Base-by-base conservation (phyloP, 805 yeast species). In the Myxozyma nipponensis region DNA sequence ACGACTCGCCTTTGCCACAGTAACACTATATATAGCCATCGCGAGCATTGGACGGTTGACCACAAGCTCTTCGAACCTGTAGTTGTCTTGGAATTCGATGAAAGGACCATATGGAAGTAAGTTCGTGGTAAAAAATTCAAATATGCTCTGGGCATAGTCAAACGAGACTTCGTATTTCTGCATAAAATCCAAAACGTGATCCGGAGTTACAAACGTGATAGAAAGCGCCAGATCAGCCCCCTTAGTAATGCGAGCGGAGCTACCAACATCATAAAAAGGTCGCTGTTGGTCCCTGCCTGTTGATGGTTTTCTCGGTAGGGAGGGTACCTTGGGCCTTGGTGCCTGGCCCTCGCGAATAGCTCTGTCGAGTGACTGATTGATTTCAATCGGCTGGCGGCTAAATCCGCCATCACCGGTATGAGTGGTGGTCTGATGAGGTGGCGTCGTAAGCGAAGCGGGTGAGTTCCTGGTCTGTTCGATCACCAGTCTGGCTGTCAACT, bases 401-500 rank as follows among this genome's bases (percentile, higher is more conserved):
- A 19, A n/a, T 6, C 7, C 18, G 42, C 22, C 15, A 21, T 26
- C 37, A 3, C n/a, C 10, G 17, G 10, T 18, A 21, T 28, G 36
- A 13, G 22, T 26, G 24, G 10, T 10, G 42, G 37, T 28, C 3
- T 19, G 17, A 15, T 17, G 13, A 28, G n/a, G 36, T 22, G 4
- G 17, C 28, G 24, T 42, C 38, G 23, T 13, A 34, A 3, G 28
- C 7, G 38, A 13, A n/a, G 39, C 10, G 22, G 15, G 24, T 9
- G 7, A 22, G 7, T 30, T 39, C 7, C n/a, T 18, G 3, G 39
- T 22, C 22, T 41, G 24, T 4, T 21, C 15, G 22, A 39, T 46
- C 21, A 28, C 39, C 23, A 51, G 45, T 6, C 48, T 42, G 19
- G 45, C 46, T 9, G 55, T 51, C n/a, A 52, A 42, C 28, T 52